A percentile compares a stretch with the other conserved stretches of the same genome.
Evolutionary conservation across 345 rosid genomes (phyloP).

Genomic region (Eutrema yunnanense): DNA sequence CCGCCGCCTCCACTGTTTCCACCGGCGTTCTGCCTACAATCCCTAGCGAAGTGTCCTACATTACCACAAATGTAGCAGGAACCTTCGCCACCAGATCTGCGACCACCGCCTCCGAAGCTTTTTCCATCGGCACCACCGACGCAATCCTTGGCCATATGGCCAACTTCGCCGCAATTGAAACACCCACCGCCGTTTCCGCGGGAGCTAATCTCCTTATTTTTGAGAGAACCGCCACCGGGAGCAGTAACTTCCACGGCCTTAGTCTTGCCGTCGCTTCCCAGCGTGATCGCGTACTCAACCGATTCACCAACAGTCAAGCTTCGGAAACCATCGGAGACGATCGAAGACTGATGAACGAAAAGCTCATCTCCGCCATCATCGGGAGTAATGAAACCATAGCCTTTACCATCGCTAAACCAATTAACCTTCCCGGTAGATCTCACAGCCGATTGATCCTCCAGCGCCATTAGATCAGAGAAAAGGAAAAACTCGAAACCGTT

Average conservation of each 20-base stretch:
- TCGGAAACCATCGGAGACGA: slow-evolving; percentile 61
- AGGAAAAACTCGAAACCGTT: slow-evolving; percentile 19
- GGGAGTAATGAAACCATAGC: slow-evolving; percentile 74
- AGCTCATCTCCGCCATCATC: slow-evolving; percentile 64
- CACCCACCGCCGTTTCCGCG: slow-evolving; percentile 32
- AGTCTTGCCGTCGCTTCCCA: slow-evolving; percentile 35
- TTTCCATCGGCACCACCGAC: slow-evolving; percentile 4
- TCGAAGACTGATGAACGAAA: slow-evolving; percentile 67
- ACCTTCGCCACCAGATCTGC: slow-evolving; percentile 32
- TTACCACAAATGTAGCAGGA: slow-evolving; percentile 45
- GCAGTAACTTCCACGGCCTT: slow-evolving; percentile 50
- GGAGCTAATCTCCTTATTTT: slow-evolving; percentile 25
- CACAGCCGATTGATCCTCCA: slow-evolving; percentile 26
- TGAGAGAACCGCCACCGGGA: slow-evolving; percentile 38
- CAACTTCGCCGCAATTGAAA: slow-evolving; percentile 33
- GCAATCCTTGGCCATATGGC: slow-evolving; percentile 43
- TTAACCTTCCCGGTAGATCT: slow-evolving; percentile 59
- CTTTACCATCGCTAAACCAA: slow-evolving; percentile 56
- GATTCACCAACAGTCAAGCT: slow-evolving; percentile 44
- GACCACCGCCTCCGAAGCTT: slow-evolving; percentile 21
- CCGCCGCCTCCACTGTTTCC: slow-evolving; percentile 26
- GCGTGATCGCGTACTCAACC: slow-evolving; percentile 42
- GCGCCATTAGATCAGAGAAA: slow-evolving; percentile 25
- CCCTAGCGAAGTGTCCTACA: slow-evolving; percentile 49
- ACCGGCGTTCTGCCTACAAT: slow-evolving; percentile 34